Evolutionary conservation across 805 yeast genomes (phyloP).

Genomic region (Saccharomycopsis sp.): DNA sequence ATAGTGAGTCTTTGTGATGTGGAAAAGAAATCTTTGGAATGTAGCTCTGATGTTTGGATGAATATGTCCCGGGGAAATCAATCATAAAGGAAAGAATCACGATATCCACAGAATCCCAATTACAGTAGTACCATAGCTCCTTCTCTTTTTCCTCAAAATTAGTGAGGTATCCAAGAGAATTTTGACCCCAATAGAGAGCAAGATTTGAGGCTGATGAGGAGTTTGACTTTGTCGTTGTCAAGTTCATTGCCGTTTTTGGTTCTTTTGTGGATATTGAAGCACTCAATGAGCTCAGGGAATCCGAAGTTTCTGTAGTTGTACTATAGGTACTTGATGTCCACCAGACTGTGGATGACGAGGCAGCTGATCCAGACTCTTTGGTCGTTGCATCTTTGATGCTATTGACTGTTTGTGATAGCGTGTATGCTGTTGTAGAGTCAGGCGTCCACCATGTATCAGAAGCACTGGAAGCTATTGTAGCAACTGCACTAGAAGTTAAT

Average conservation of each 20-base stretch:
- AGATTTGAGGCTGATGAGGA: slow-evolving; percentile 37
- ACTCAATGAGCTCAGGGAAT: not conserved
- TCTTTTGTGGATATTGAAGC: not conserved
- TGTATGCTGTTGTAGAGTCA: not conserved
- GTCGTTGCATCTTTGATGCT: not conserved
- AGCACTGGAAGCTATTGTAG: not conserved
- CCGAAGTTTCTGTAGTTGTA: not conserved
- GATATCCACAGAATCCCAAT: slow-evolving; percentile 61
- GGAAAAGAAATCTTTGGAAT: slow-evolving; percentile 24
- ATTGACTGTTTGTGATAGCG: not conserved
- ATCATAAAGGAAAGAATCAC: slow-evolving; percentile 64
- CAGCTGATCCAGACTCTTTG: not conserved
- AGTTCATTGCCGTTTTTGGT: not conserved
- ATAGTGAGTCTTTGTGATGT: slow-evolving; percentile 27
- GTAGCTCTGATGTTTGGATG: slow-evolving; percentile 16
- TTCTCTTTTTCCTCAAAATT: slow-evolving; percentile 29
- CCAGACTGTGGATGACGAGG: not conserved
- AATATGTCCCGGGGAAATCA: slow-evolving; percentile 43
- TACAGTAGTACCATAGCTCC: slow-evolving; percentile 53
- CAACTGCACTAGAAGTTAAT: not conserved
- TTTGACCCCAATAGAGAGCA: slow-evolving; percentile 89
- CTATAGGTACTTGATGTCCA: not conserved
- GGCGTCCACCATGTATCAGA: not conserved
- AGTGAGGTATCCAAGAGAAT: slow-evolving; percentile 53
- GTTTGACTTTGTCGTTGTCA: slow-evolving; percentile 31